phyloP scores from a whole-genome alignment of 1,139 yeast species.

The Magnusiomyces suaveolens region DNA sequence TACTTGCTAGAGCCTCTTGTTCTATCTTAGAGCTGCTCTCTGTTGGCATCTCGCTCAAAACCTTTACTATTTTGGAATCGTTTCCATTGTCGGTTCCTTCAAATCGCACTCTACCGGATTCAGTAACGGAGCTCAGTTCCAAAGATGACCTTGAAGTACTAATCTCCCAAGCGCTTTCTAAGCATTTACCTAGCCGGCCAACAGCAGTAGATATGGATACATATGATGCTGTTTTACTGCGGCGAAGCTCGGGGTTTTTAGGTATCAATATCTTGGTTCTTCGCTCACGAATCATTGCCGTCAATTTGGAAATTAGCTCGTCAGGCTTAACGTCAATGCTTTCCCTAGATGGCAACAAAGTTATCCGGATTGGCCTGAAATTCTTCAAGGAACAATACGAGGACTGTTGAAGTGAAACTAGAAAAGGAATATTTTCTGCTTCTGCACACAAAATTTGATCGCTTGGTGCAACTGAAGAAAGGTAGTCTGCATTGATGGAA shows the following conservation, averaged over 20 bases:
- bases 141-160: background rate
- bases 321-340: conserved; percentile 66
- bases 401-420: conserved; percentile 52
- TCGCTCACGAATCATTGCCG: conserved; percentile 15
- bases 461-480: conserved; percentile 39
- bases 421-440: conserved; percentile 63
- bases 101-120: background rate
- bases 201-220: background rate
- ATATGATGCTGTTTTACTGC: background rate
- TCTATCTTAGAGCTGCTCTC: conserved; percentile 75
- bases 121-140: background rate
- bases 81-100: background rate
- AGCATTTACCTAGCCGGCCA: too few species aligned
- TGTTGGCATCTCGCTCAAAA: conserved; percentile 41
- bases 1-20: conserved; percentile 57
- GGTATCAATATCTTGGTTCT: background rate
- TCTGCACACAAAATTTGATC: conserved; percentile 68
- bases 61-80: conserved; percentile 16
- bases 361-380: conserved; percentile 68
- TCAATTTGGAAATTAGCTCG: conserved; percentile 43
- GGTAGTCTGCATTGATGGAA: conserved; percentile 63
- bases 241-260: too few species aligned
- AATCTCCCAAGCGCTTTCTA: too few species aligned
- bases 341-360: conserved; percentile 42
- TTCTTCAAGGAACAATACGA: conserved; percentile 29